Evolutionary conservation across 768 basidiomycete species (phyloP).

Genomic region (Galerina marginata): DNA sequence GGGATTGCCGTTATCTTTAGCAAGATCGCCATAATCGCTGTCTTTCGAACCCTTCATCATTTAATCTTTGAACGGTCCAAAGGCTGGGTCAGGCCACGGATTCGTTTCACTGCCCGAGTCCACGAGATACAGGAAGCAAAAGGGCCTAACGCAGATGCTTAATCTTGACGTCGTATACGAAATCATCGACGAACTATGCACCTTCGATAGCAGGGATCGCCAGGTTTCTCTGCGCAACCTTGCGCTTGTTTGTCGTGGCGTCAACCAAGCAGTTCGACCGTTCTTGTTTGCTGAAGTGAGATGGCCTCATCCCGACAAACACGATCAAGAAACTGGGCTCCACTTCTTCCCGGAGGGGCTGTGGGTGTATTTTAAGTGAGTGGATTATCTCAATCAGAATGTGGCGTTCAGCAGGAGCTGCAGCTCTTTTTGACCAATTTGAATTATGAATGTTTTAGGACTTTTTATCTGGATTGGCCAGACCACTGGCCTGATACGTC

Average conservation of each 20-base stretch:
- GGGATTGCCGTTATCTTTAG: too few relatives aligned
- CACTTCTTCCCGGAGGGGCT: slow-evolving; percentile 44
- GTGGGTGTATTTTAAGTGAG: slow-evolving; percentile 45
- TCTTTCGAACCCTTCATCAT: too few relatives aligned
- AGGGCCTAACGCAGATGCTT: slow-evolving; percentile 12
- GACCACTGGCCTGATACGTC: slow-evolving; percentile 49
- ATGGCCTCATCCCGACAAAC: slow-evolving; percentile 47
- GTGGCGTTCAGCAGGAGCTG: neutral
- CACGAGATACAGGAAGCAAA: too few relatives aligned
- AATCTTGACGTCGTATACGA: slow-evolving; percentile 26
- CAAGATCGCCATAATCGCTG: too few relatives aligned
- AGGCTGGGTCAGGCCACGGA: too few relatives aligned
- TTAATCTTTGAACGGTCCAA: too few relatives aligned
- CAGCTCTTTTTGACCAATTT: neutral
- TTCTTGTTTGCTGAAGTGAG: slow-evolving; percentile 37
- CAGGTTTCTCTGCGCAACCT: slow-evolving; percentile 20
- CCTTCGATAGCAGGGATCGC: slow-evolving; percentile 14
- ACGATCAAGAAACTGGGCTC: slow-evolving; percentile 39
- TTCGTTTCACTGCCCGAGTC: too few relatives aligned
- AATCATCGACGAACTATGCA: slow-evolving; percentile 16
- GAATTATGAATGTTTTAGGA: slow-evolving; percentile 23
- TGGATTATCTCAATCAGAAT: neutral
- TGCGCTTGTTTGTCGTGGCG: slow-evolving; percentile 13
- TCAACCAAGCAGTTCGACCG: slow-evolving; percentile 19
- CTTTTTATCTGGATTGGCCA: slow-evolving; percentile 46